Evolutionary conservation across 1,284 basidiomycete genomes (phyloP), one percentile per base, ranked within the genome.

Genomic region (Bjerkandera adusta): DNA sequence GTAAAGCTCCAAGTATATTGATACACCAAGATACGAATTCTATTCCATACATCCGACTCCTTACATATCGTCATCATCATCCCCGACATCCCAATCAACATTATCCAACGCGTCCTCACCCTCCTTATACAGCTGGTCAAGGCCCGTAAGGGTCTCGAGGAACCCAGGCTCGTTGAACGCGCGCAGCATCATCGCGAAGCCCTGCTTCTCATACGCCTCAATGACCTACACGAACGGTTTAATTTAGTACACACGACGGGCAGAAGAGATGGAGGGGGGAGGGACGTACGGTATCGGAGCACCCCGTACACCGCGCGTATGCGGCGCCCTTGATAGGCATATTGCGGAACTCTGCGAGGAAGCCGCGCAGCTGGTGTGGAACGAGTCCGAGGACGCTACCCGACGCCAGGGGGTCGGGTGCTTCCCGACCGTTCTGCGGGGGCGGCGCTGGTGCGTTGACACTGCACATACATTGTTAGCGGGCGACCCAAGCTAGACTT

Each of bases 341-440:
- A 33, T 84, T 93, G 39, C 83, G 76, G 75, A 97, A 99, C 51
- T 90, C 85, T 4, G 84, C 81, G 7, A 99, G 73, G 70, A 85
- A 92, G 0, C 95, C 97, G 1, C 97, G 82, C 4, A 99, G 72
- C 63, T 98, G 96, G 64, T 99, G 97, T 1, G 96, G 96, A 0
- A 97, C 88, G 2, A 86, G 70, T 0, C 95, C 95, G 1, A 98
- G 77, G 0, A 90, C 71, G 63, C 89, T 72, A 62, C 59, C 71
- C 39, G 57, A 64, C 53, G 42, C 69, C 37, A 63, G 62, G 18
- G 63, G 59, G 13, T 67, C 59, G 2, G 62, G 49, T 5, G 55
- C 57, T 30, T 62, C 58, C 43, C 69, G 60, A 46, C 72, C 59
- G 21, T 68, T 58, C 48, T 68, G 69, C 5, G 76, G 73, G 1